phyloP scores from a whole-genome alignment of 129 eudicot species.

The Heracleum sosnowskyi region DNA sequence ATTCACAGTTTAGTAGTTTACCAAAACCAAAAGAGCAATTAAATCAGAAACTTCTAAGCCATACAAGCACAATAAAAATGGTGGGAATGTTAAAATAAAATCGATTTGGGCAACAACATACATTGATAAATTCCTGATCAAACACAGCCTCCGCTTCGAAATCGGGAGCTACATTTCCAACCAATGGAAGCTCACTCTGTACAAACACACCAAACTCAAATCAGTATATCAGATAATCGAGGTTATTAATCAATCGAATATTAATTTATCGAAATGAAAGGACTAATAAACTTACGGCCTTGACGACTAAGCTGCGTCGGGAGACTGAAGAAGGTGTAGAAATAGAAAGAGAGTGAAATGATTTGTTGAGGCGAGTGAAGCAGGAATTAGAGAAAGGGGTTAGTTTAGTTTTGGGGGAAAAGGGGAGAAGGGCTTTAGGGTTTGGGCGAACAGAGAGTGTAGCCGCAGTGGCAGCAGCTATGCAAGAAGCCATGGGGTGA shows the following conservation, averaged over 20 bases:
- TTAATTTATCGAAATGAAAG: not conserved
- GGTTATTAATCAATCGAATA: not conserved
- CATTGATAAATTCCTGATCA: constrained; percentile 94
- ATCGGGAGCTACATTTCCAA: constrained; percentile 88
- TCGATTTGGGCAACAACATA: not conserved
- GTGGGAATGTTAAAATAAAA: not conserved
- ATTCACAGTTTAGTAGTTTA: too few species aligned
- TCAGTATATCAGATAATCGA: not conserved
- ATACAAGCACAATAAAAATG: not conserved
- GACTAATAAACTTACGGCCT: not conserved
- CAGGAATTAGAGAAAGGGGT: not conserved
- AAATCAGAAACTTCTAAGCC: too few species aligned
- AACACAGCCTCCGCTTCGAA: constrained; percentile 97
- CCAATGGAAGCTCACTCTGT: constrained; percentile 64
- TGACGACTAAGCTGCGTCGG: not conserved
- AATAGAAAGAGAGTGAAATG: not conserved
- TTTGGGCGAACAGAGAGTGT: not conserved
- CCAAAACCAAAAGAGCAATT: not conserved
- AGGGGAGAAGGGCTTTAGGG: not conserved
- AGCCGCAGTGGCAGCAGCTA: not conserved
- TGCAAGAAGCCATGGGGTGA: not conserved
- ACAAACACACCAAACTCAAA: not conserved
- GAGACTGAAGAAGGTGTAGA: not conserved
- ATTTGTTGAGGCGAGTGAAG: not conserved
- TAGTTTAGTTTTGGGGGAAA: not conserved